Evolutionary conservation across 805 yeast genomes (phyloP).

Genomic region (Ogataea nakhonphanomensis): DNA sequence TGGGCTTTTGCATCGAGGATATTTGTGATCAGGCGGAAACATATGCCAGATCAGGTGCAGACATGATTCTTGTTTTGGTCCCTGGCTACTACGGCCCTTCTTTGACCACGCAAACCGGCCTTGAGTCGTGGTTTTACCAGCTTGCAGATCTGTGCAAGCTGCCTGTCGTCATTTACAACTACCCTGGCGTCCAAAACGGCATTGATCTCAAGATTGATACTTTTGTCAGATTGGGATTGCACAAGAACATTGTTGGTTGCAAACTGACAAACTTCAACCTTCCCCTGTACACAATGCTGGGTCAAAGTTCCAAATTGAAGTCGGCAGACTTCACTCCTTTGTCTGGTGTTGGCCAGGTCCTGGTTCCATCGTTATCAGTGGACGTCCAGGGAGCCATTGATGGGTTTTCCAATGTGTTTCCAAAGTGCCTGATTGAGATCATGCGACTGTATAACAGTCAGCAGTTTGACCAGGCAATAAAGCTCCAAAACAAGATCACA

Average conservation of each 20-base stretch:
- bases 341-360: conserved; percentile 51
- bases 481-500: conserved; percentile 40
- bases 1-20: conserved; percentile 42
- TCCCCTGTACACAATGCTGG: conserved; percentile 43
- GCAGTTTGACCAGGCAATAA: conserved; percentile 37
- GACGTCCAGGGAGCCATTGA: conserved; percentile 50
- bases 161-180: conserved; percentile 45
- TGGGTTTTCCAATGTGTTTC: conserved; percentile 50
- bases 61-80: conserved; percentile 39
- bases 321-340: conserved; percentile 40
- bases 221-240: conserved; percentile 39
- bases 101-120: conserved; percentile 40
- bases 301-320: conserved; percentile 38
- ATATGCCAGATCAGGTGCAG: conserved; percentile 36
- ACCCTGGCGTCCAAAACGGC: conserved; percentile 48
- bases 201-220: conserved; percentile 38
- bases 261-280: conserved; percentile 53
- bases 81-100: conserved; percentile 48
- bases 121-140: conserved; percentile 41
- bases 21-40: conserved; percentile 38
- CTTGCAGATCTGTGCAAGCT: conserved; percentile 42
- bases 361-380: conserved; percentile 44
- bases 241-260: conserved; percentile 48
- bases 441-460: conserved; percentile 38
- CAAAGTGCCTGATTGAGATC: conserved; percentile 43